Evolutionary conservation across 176 grass and related monocot genomes (phyloP).

Genomic region (Cenchrus purpureus): DNA sequence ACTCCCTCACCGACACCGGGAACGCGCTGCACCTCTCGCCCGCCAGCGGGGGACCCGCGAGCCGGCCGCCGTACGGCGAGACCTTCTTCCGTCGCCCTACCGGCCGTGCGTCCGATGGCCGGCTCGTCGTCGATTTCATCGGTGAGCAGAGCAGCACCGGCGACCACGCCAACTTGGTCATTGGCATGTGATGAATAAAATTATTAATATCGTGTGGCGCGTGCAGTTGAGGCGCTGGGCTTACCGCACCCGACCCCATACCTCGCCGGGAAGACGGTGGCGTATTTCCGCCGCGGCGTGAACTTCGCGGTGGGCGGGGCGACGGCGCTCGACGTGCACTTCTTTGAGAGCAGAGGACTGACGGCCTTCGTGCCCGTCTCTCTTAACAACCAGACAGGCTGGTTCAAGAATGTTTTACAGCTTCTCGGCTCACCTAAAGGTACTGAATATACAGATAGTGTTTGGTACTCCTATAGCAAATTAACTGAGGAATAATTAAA

Average conservation of each 20-base stretch:
- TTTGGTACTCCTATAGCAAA: too few relatives aligned
- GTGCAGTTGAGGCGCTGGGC: conserved; percentile 50
- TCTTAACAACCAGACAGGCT: conserved; percentile 51
- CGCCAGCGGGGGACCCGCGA: not conserved
- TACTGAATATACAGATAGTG: not conserved
- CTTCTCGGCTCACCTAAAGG: conserved; percentile 32
- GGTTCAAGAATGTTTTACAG: conserved; percentile 52
- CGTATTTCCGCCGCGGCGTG: conserved; percentile 55
- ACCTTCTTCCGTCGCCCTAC: conserved; percentile 29
- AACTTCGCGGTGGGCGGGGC: conserved; percentile 73
- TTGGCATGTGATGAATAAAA: too few relatives aligned
- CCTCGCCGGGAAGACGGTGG: conserved; percentile 52
- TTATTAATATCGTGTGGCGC: too few relatives aligned
- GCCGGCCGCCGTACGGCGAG: conserved; percentile 23
- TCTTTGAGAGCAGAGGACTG: conserved; percentile 52
- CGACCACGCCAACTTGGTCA: not conserved
- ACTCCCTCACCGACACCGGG: conserved; percentile 35
- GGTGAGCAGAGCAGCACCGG: not conserved
- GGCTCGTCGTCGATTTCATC: conserved; percentile 49
- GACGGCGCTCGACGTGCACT: conserved; percentile 49
- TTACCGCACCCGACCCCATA: conserved; percentile 52
- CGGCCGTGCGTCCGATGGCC: conserved; percentile 12
- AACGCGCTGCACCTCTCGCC: not conserved
- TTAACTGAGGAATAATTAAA: not conserved
- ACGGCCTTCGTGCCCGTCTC: conserved; percentile 50